Conservation (phyloP, 1,284 basidiomycete species). For the Marasmius tenuissimus region DNA sequence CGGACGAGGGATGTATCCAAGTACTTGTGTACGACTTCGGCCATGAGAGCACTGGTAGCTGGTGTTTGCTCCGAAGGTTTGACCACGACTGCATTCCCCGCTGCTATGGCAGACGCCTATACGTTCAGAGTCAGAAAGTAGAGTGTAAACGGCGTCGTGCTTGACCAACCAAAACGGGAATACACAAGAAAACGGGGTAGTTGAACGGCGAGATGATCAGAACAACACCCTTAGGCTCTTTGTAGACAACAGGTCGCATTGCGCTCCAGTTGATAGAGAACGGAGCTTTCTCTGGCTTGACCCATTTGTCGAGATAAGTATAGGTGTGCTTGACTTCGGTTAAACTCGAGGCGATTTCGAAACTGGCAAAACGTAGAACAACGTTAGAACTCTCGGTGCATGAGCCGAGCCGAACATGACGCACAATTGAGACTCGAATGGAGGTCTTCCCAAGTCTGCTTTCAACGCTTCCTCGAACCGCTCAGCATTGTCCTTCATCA, state of each 20-base stretch:
- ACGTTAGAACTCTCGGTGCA: neutral
- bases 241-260: slow-evolving; percentile 65
- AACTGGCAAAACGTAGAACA: slow-evolving; percentile 24
- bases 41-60: slow-evolving; percentile 63
- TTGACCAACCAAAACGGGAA: slow-evolving; percentile 53
- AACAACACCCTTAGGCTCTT: slow-evolving; percentile 77
- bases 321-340: slow-evolving; percentile 66
- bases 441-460: slow-evolving; percentile 57
- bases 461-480: slow-evolving; percentile 55
- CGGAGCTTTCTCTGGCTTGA: slow-evolving; percentile 61
- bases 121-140: slow-evolving; percentile 1
- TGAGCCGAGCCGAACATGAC: slow-evolving; percentile 22
- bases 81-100: slow-evolving; percentile 73
- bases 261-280: slow-evolving; percentile 55
- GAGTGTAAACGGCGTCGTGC: slow-evolving; percentile 11
- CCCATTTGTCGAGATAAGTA: slow-evolving; percentile 74
- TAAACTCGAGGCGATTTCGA: slow-evolving; percentile 55
- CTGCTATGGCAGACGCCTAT: slow-evolving; percentile 77
- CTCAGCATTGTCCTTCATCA: slow-evolving; percentile 64
- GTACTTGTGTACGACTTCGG: slow-evolving; percentile 79
- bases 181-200: slow-evolving; percentile 50
- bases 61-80: slow-evolving; percentile 85
- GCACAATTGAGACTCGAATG: slow-evolving; percentile 57
- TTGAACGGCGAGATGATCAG: slow-evolving; percentile 72
- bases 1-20: slow-evolving; percentile 73